phyloP scores from a whole-genome alignment of 1,139 yeast genomes.

The Saccharomyces hybrid region DNA sequence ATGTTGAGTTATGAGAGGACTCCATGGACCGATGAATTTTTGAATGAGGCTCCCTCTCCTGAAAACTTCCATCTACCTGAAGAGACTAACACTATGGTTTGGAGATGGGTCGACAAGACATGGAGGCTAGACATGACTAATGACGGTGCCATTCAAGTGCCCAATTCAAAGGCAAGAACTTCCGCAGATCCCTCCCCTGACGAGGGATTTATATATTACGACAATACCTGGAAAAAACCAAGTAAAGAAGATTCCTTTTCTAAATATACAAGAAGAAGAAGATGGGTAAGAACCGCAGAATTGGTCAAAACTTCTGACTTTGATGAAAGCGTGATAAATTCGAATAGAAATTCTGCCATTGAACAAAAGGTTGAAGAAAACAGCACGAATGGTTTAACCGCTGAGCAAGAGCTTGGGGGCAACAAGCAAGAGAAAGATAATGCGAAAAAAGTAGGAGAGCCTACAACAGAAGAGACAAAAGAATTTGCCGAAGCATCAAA shows the following conservation, averaged over 20 bases:
- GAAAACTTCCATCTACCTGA: slow-evolving; percentile 76
- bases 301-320: slow-evolving; percentile 38
- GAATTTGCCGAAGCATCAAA: slow-evolving; percentile 41
- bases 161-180: slow-evolving; percentile 59
- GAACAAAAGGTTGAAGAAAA: not conserved
- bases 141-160: slow-evolving; percentile 74
- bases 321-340: not conserved
- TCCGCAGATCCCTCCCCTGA: slow-evolving; percentile 74
- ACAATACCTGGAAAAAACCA: slow-evolving; percentile 92
- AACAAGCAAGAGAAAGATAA: not conserved
- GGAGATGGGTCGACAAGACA: slow-evolving; percentile 94
- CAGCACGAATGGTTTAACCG: not conserved
- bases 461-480: slow-evolving; percentile 35
- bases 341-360: not conserved
- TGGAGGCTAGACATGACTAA: slow-evolving; percentile 90
- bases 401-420: not conserved
- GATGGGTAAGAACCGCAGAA: slow-evolving; percentile 96
- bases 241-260: slow-evolving; percentile 82
- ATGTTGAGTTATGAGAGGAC: slow-evolving; percentile 87
- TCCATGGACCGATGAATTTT: slow-evolving; percentile 95
- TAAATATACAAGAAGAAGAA: slow-evolving; percentile 85
- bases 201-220: slow-evolving; percentile 85
- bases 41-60: slow-evolving; percentile 78
- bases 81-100: slow-evolving; percentile 59
- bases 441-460: slow-evolving; percentile 33